Evolutionary conservation across 208 protist species (phyloP).

Genomic region (Acanthamoeba triangularis): DNA sequence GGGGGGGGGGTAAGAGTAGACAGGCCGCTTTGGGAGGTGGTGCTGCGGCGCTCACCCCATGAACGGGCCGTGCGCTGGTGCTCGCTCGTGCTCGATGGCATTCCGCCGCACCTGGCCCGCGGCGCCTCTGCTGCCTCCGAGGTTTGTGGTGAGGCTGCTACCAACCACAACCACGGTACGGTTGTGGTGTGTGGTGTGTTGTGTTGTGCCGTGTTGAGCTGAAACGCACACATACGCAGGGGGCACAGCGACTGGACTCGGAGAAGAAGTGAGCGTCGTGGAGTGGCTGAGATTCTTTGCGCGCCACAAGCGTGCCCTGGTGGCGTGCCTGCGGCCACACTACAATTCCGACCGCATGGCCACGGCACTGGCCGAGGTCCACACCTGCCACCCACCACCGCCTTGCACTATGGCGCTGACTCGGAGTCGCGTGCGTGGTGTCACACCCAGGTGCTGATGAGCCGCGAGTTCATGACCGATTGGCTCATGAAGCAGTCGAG

Average conservation of each 20-base stretch:
- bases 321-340: not conserved
- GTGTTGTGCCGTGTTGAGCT: not conserved
- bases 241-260: not conserved
- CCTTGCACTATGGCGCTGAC: not conserved
- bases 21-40: not conserved
- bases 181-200: not conserved
- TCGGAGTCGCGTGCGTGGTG: too few species aligned
- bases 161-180: too few species aligned
- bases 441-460: not conserved
- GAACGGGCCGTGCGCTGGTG: not conserved
- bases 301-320: not conserved
- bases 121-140: not conserved
- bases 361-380: not conserved
- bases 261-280: not conserved
- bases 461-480: not conserved
- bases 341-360: not conserved
- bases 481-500: not conserved
- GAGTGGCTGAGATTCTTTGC: not conserved
- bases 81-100: not conserved
- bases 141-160: too few species aligned
- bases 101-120: not conserved
- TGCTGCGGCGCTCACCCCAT: not conserved
- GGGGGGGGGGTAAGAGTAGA: not conserved
- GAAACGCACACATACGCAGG: not conserved
- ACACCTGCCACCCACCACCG: not conserved